Base-by-base conservation (phyloP, 2,329 filamentous ascomycete genomes). In the Metarhizium robertsii region DNA sequence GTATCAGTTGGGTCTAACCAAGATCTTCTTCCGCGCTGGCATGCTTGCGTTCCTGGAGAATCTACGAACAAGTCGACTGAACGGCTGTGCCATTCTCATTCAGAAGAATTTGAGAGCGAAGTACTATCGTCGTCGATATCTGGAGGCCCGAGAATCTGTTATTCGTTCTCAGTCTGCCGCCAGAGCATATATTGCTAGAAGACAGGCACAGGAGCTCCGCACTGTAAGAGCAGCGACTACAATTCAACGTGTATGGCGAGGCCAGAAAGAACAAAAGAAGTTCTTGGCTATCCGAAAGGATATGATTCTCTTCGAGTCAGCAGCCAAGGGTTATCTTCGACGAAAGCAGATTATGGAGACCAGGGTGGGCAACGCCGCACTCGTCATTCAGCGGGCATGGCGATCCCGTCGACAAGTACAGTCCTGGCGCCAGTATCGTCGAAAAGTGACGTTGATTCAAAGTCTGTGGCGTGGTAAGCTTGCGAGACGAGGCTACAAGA, bases 31-130 rank as follows among this genome's bases (percentile, higher is more conserved):
- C 84, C 88, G 94, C 58, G 94, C 94, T 55, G 94, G 94, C 71
- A 99, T 99, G 94, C 85, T 99, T 64, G 94, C 94, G 6, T 96
- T 96, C 75, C 77, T 99, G 52, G 94, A 99, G 74, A 96, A 96
- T 62, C 79, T 96, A 61, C 85, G 94, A 57, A 96, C 94, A 13
- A 90, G 80, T 61, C 86, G 92, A 57, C 80, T 99, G 67, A 97
- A 95, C 68, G 88, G 91, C 62, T 95, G 92, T 62, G 94, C 94
- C 13, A 89, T 95, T 64, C 88, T 99, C 85, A 99, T 99, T 55
- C 94, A 99, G 73, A 99, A 99, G 85, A 99, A 99, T 67, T 75
- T 99, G 55, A 88, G 86, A 61, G 91, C 90, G 69, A 96, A 95
- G 73, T 97, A 95, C 75, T 96, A 96, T 73, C 86, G 94, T 56